phyloP scores from a whole-genome alignment of 164 flowering plant genomes.

The Macadamia integrifolia region DNA sequence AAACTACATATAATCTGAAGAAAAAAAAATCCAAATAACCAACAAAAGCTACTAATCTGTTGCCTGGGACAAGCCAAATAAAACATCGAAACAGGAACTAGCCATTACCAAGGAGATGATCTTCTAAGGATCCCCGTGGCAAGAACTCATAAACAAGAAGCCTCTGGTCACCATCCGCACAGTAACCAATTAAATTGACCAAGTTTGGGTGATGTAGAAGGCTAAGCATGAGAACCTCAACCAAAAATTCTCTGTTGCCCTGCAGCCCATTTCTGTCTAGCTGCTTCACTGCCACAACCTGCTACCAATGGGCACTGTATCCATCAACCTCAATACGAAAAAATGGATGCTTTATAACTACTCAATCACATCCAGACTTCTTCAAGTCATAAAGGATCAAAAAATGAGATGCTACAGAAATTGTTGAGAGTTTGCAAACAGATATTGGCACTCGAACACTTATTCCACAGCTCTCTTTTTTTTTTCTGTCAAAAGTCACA shows the following conservation, averaged over 20 bases:
- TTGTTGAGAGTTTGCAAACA: background rate
- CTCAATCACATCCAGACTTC: background rate
- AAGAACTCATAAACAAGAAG: constrained; percentile 38
- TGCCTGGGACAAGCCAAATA: background rate
- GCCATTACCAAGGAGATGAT: constrained; percentile 34
- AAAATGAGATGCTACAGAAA: background rate
- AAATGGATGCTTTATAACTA: background rate
- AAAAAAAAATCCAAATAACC: background rate
- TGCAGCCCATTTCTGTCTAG: constrained; percentile 36
- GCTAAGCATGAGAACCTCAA: constrained; percentile 43
- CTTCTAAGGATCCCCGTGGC: constrained; percentile 39
- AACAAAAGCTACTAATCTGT: background rate
- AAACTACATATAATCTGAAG: background rate
- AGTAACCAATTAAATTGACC: constrained; percentile 35
- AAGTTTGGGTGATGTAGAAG: constrained; percentile 38
- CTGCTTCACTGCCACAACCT: constrained; percentile 41
- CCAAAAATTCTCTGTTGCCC: constrained; percentile 38
- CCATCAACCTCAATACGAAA: background rate
- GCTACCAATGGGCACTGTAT: constrained; percentile 6
- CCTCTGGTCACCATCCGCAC: constrained; percentile 43
- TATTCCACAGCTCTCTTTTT: background rate
- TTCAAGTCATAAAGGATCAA: background rate
- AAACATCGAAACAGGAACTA: background rate
- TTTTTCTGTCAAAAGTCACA: background rate
- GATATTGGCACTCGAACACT: background rate